phyloP scores from a whole-genome alignment of 2,329 filamentous ascomycete species.

The Spiromastix sp. region DNA sequence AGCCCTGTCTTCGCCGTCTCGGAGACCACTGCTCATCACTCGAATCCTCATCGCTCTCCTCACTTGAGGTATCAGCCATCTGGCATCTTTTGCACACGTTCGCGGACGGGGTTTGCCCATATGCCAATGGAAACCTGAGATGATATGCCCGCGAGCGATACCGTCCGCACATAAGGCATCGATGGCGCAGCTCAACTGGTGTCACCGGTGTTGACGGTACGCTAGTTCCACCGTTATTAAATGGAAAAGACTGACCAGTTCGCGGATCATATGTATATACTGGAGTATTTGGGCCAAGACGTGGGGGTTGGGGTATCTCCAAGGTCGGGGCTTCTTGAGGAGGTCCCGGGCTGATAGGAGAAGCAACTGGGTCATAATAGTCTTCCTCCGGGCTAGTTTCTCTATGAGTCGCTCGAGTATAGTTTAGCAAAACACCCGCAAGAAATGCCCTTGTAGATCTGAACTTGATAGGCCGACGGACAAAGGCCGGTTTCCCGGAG shows the following conservation, averaged over 20 bases:
- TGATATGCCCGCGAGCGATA: conserved; percentile 9
- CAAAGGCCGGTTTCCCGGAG: conserved; percentile 11
- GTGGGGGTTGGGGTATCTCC: not conserved
- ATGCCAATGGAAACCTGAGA: conserved; percentile 4
- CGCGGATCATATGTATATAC: too few relatives aligned
- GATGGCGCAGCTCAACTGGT: conserved; percentile 7
- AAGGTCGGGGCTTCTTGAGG: too few relatives aligned
- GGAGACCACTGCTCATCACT: not conserved
- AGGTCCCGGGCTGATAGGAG: too few relatives aligned
- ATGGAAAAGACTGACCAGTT: too few relatives aligned
- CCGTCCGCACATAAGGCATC: conserved; percentile 9
- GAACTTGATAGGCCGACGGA: conserved; percentile 9
- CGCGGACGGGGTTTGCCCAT: conserved; percentile 1
- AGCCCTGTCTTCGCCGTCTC: not conserved
- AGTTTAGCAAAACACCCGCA: conserved; percentile 5
- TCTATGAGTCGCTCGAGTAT: not conserved
- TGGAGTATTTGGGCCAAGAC: too few relatives aligned
- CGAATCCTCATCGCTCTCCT: conserved; percentile 4
- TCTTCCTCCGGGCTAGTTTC: too few relatives aligned
- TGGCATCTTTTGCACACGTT: conserved; percentile 9
- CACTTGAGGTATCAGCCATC: conserved; percentile 5
- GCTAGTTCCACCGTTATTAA: too few relatives aligned
- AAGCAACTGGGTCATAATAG: too few relatives aligned
- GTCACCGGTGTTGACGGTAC: not conserved
- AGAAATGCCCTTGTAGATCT: conserved; percentile 4